Percentiles rank a stretch among this genome's conserved stretches.
These are phyloP conservation scores for Sedum album DNA, from an alignment of 164 flowering plant genomes.

Conservation along the genomic window DNA sequence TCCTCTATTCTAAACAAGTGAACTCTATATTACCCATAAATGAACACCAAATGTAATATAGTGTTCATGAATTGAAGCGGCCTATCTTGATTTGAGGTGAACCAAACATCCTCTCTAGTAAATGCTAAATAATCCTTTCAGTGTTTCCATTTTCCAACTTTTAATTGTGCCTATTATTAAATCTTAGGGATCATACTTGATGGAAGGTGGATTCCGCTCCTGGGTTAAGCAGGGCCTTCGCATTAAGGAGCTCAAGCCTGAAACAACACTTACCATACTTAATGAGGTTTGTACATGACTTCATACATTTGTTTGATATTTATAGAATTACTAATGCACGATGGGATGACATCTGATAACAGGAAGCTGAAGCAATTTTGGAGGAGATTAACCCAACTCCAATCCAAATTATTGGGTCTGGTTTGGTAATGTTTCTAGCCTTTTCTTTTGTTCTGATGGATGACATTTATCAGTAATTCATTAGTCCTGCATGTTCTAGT, in stretches of 20 bases:
- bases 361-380: constrained; percentile 96
- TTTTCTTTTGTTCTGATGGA: neutral
- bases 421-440: constrained; percentile 47
- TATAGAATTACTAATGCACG: constrained; percentile 9
- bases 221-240: constrained; percentile 84
- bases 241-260: constrained; percentile 72
- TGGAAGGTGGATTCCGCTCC: constrained; percentile 78
- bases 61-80: too few species aligned
- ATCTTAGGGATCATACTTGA: constrained; percentile 57
- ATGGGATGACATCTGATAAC: constrained; percentile 22
- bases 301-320: neutral
- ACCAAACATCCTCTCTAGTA: too few species aligned
- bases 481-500: neutral
- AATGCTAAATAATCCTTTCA: neutral
- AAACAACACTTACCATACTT: constrained; percentile 70
- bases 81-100: too few species aligned
- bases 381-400: constrained; percentile 78
- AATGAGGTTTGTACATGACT: constrained; percentile 44
- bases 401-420: constrained; percentile 43
- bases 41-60: too few species aligned
- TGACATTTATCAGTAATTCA: neutral
- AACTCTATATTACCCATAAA: too few species aligned
- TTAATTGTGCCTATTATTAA: constrained; percentile 3
- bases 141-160: constrained; percentile 2
- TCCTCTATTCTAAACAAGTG: too few species aligned